Percentiles rank a stretch among this genome's conserved stretches.
phyloP scores from a whole-genome alignment of 2,329 filamentous ascomycete species.

The Berkeleyomyces basicola region DNA sequence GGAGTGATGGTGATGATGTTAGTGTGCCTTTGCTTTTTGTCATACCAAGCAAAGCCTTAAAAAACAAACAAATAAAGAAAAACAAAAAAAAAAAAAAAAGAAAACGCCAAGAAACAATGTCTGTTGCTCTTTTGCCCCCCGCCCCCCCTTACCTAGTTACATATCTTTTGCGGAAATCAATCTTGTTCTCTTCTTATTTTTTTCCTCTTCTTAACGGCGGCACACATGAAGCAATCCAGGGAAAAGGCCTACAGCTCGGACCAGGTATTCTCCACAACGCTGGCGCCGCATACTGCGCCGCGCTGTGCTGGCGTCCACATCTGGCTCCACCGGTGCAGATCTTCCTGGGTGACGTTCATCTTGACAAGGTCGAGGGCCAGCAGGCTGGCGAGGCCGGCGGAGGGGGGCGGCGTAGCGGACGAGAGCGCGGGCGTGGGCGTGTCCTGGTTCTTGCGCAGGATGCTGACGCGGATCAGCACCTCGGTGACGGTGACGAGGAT shows the following conservation, averaged over 20 bases:
- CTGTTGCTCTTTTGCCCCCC: not conserved
- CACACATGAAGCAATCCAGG: not conserved
- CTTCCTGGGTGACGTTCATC: constrained; percentile 35
- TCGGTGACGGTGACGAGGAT: constrained; percentile 85
- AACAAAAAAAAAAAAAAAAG: not conserved
- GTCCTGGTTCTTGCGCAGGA: constrained; percentile 34
- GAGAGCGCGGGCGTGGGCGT: not conserved
- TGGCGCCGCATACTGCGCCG: constrained; percentile 13
- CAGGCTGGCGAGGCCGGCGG: constrained; percentile 26
- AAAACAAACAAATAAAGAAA: not conserved
- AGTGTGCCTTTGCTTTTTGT: not conserved
- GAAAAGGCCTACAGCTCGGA: constrained; percentile 2
- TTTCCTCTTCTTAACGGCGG: not conserved
- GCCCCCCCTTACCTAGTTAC: not conserved
- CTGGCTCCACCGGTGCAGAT: constrained; percentile 17
- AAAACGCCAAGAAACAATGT: not conserved
- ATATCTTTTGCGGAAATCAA: not conserved
- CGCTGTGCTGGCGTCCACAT: constrained; percentile 16
- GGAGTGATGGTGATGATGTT: not conserved
- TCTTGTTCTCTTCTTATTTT: not conserved
- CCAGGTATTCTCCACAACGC: constrained; percentile 5
- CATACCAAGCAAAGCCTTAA: not conserved
- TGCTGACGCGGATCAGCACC: constrained; percentile 69
- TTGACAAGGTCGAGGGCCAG: constrained; percentile 38
- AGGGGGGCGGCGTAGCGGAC: not conserved